Percentiles rank a stretch among this genome's conserved stretches.
These are phyloP conservation scores for Helichrysum umbraculigerum DNA, from an alignment of 129 eudicot species.

Conservation along the genomic window DNA sequence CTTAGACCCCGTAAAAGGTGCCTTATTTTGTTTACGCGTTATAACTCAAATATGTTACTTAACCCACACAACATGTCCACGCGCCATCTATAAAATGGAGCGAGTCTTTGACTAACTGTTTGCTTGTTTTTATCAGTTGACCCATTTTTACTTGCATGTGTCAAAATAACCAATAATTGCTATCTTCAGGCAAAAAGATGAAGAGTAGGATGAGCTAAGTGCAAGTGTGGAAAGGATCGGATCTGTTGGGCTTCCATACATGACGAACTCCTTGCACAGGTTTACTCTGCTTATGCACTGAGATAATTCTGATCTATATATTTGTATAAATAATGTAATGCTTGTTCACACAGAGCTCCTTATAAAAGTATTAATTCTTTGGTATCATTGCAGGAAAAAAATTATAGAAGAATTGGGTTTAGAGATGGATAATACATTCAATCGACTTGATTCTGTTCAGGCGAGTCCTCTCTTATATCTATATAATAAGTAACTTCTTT, in stretches of 20 bases:
- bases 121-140: too few relatives aligned
- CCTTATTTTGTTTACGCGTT: background rate
- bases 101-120: too few relatives aligned
- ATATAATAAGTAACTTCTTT: too few relatives aligned
- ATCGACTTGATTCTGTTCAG: slow-evolving; percentile 96
- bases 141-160: background rate
- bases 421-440: slow-evolving; percentile 91
- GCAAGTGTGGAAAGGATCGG: slow-evolving; percentile 82
- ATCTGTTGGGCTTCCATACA: slow-evolving; percentile 83
- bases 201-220: slow-evolving; percentile 77
- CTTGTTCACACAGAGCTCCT: background rate
- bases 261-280: slow-evolving; percentile 77
- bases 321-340: background rate
- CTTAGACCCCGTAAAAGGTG: background rate
- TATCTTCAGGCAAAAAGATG: slow-evolving; percentile 72
- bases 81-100: background rate
- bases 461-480: slow-evolving; percentile 23
- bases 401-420: slow-evolving; percentile 74
- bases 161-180: background rate
- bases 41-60: background rate
- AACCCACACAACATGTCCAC: background rate
- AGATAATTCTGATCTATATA: background rate
- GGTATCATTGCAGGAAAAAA: slow-evolving; percentile 56
- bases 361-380: slow-evolving; percentile 11
- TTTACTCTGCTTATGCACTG: slow-evolving; percentile 15